Base-by-base conservation (phyloP, 148 eudicot species). In the Camellia japonica region DNA sequence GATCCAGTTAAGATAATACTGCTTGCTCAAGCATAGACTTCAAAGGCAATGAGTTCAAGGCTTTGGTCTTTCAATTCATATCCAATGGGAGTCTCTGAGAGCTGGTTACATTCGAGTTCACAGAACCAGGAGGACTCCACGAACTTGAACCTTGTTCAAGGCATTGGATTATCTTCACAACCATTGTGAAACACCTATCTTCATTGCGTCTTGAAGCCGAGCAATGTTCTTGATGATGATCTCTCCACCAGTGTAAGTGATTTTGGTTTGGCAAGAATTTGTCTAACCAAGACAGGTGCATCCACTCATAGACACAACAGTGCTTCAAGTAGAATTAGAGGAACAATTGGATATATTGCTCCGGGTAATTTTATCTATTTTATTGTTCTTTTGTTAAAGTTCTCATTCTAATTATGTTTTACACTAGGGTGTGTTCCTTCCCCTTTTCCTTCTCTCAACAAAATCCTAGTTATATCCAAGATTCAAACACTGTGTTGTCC, bases 161-260 rank as follows among this genome's bases (percentile, higher is more conserved):
- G 79, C 60, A 51, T 49, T 77, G 71, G 71, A 65, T 65, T 77
- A 77, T 15, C 79, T 77, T 5, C 79, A 77, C 41, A 43, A 77
- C 14, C 79, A 77, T 3, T 20, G 46, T 14, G 59, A 10, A 12
- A 51, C 47, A 15, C 12, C 60, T 2, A 51, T 77, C 6, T 77
- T 51, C 71, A 77, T 51, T 77, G 60, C 47, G 79, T 64, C 30
- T 1, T 77, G 6, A 76, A 76, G 70, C 70, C 79, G 19, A 63
- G 58, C 52, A 62, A 76, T 49, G 11, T 76, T 30, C 79, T 77
- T 51, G 79, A 65, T 52, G 55, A 65, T 13, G 47, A 77, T 4
- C 10, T 77, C 1, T 65, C 58, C 23, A 71, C 71, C 13, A 71
- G 23, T 23, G 46, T 77, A 11, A 11, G 79, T 51, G 79, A 77